Evolutionary conservation across 2,329 filamentous ascomycete species (phyloP).

Genomic region (Cercospora brassicicola): DNA sequence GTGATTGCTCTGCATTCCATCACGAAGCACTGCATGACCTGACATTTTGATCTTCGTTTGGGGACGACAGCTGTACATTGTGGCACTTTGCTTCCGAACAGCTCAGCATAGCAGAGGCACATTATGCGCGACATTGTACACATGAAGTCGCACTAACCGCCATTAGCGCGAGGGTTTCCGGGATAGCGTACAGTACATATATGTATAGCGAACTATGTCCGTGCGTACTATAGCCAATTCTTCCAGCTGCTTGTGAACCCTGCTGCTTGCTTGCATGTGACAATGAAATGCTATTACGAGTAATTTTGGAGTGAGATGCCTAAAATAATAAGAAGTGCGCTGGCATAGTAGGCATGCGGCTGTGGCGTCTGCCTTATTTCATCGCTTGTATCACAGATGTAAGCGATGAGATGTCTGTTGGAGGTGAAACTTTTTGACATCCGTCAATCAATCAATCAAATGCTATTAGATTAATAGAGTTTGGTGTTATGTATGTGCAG

Average conservation of each 20-base stretch:
- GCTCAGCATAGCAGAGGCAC: neutral
- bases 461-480: neutral
- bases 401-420: neutral
- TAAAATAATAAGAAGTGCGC: neutral
- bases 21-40: neutral
- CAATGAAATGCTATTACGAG: neutral
- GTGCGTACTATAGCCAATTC: neutral
- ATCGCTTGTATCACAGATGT: neutral
- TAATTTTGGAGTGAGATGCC: neutral
- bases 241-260: neutral
- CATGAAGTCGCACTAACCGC: neutral
- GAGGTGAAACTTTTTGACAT: neutral
- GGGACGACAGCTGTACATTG: neutral
- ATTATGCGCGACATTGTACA: neutral
- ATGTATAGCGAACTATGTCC: neutral
- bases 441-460: neutral
- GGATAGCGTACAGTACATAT: neutral
- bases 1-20: constrained; percentile 1
- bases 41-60: neutral
- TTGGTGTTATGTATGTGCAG: neutral
- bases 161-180: neutral
- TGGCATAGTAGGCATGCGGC: neutral
- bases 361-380: neutral
- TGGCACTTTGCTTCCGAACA: neutral
- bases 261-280: neutral